Evolutionary conservation across 192 early-diverging fungal genomes (phyloP).

Genomic region (Rhizophagus prolifer): DNA sequence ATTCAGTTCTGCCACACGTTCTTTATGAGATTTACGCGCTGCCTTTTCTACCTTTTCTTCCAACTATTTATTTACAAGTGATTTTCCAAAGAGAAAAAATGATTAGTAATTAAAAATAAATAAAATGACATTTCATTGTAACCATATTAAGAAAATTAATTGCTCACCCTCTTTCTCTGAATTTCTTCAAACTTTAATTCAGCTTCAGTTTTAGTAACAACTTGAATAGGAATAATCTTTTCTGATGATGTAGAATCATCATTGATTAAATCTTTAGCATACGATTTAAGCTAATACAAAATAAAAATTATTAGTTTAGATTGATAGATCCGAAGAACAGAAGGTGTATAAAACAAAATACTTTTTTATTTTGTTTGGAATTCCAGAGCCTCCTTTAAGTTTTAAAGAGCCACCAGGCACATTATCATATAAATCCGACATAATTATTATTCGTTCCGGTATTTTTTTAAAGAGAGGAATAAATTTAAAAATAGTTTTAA

Average conservation of each 20-base stretch:
- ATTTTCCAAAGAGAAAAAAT: background rate
- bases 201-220: slow-evolving; percentile 63
- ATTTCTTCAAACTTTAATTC: slow-evolving; percentile 72
- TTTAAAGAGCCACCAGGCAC: slow-evolving; percentile 63
- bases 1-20: slow-evolving; percentile 76
- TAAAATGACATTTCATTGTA: background rate
- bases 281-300: slow-evolving; percentile 33
- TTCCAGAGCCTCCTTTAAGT: slow-evolving; percentile 53
- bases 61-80: slow-evolving; percentile 46
- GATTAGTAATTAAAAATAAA: background rate
- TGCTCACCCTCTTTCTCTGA: slow-evolving; percentile 60
- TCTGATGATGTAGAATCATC: slow-evolving; percentile 27
- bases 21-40: slow-evolving; percentile 71
- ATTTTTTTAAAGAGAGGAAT: no score
- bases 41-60: slow-evolving; percentile 64
- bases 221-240: slow-evolving; percentile 32
- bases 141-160: background rate
- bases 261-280: slow-evolving; percentile 36
- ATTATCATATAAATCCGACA: slow-evolving; percentile 40
- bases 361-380: slow-evolving; percentile 52
- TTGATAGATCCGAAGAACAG: background rate
- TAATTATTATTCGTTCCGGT: background rate
- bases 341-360: background rate
- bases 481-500: no score
- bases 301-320: background rate